A percentile compares a stretch with the other conserved stretches of the same genome.
Conservation (phyloP, 148 eudicot species). For the Rhododendron ovatum region DNA sequence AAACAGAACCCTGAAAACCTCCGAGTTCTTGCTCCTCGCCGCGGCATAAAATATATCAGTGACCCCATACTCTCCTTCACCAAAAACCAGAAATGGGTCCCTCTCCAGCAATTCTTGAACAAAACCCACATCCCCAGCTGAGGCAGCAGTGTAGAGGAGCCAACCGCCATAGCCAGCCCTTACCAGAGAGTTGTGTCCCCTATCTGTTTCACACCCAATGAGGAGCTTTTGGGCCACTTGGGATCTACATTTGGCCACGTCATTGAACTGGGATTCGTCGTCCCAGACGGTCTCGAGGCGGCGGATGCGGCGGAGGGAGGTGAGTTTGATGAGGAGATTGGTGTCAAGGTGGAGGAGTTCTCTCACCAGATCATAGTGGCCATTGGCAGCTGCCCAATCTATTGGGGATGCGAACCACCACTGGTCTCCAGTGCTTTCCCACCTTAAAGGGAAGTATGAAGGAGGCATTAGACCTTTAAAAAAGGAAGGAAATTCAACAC, state of each 20-base stretch:
- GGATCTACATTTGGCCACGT: conserved; percentile 52
- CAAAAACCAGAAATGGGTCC: conserved; percentile 58
- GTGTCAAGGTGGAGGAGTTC: conserved; percentile 64
- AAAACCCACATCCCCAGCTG: conserved; percentile 68
- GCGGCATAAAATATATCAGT: conserved; percentile 74
- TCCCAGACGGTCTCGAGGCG: conserved; percentile 88
- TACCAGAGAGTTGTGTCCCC: conserved; percentile 47
- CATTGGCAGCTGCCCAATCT: conserved; percentile 82
- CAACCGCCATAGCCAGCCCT: conserved; percentile 84
- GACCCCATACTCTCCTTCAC: conserved; percentile 76
- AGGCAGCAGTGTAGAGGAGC: conserved; percentile 81
- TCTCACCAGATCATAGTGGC: conserved; percentile 59
- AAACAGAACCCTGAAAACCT: conserved; percentile 57
- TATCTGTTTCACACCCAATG: conserved; percentile 34
- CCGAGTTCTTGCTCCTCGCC: conserved; percentile 58
- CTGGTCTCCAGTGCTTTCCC: conserved; percentile 87
- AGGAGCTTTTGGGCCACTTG: conserved; percentile 52
- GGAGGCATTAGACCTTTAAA: conserved; percentile 25
- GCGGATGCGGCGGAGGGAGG: conserved; percentile 67
- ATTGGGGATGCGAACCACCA: conserved; percentile 95
- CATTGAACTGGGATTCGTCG: conserved; percentile 31
- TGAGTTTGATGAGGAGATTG: conserved; percentile 71
- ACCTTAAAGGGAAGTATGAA: conserved; percentile 48
- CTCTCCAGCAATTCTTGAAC: conserved; percentile 54
- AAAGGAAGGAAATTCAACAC: conserved; percentile 4